Evolutionary conservation across 495 filamentous ascomycete species (phyloP), one percentile per base, ranked within the genome.

Genomic region (Pseudevernia furfuracea): DNA sequence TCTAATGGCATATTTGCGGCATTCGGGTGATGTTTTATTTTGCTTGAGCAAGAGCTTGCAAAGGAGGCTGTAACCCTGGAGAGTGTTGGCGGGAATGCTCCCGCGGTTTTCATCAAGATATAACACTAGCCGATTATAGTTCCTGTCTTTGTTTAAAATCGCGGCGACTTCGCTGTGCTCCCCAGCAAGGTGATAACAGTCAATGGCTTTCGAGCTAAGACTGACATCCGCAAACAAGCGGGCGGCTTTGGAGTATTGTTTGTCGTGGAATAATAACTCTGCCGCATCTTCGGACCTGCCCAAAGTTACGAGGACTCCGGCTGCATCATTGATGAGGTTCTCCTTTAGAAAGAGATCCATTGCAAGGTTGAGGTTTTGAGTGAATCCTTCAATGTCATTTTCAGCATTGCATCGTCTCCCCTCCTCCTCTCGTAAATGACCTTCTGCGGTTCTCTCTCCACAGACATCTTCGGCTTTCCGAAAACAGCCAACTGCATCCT

Each of bases 41-140:
- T 74, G 74, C 57, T 69, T 75, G 17, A 76, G 52, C 2, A 74
- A 61, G 10, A 75, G 62, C 32, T 71, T 75, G 64, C 70, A 73
- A 0, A 74, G 61, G 44, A 48, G 58, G 34, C 28, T 48, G 39
- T 62, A 63, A 12, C 21, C 37, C 30, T 25, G 48, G 28, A 65
- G 52, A 30, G 63, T 62, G 30, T 53, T 28, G 17, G 38, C 8
- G 28, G 48, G 32, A 8, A 75, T 55, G 0, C 44, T 44, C 1
- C 38, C 15, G 0, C 60, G 48, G 41, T 71, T 66, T 23, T 63
- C 64, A 43, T 62, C 37, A 19, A 74, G 32, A 59, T 75, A 75
- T 14, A 32, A 4, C n/a, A 75, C 67, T 1, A 75, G 38, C 7
- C 69, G 49, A 58, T 73, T 63, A 39, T 67, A 73, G 17, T 63